Base-by-base conservation (phyloP, 2,329 filamentous ascomycete species). In the Cladorrhinum sp. region DNA sequence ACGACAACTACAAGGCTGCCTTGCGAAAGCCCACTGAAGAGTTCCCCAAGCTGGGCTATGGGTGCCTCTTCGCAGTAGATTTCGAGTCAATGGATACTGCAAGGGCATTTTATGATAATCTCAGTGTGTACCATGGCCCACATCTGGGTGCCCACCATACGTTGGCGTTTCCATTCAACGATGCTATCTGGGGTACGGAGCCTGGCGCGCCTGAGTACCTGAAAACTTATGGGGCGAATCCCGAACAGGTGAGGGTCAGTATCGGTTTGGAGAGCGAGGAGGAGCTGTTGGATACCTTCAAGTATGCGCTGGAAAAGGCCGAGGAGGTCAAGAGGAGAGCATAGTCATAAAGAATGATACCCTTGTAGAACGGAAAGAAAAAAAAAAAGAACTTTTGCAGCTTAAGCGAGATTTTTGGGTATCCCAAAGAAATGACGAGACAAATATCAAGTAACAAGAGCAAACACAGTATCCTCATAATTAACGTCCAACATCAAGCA, bases 111-210 rank as follows among this genome's bases (percentile, higher is more conserved):
- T 84, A 82, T 65, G 75, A 85, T 59, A 72, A 70, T 25, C 68
- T 81, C 5, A 73, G 77, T 13, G 75, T 83, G 59, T 79, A 81
- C 65, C 74, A 78, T 1, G 81, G 81, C 0, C 82, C 82, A 1
- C 81, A 84, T 64, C 72, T 85, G 0, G 83, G 81, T 0, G 82
- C 80, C 0, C 80, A 81, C 64, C 71, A 78, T 56, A 84, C 81
- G 9, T 71, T 85, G 2, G 75, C 76, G 27, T 62, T 82, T 32
- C 73, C 79, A 0, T 84, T 82, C 65, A 79, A 77, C 59, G 74
- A 77, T 62, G 65, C 76, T n/a, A 69, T 77, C 2, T 81, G 77
- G 64, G 73, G 74, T 2, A 76, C 74, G 57, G 73, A 74, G 24
- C 64, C 71, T 4, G 72, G 76, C 9, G 72, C 76, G 55, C 71